A percentile compares a stretch with the other conserved stretches of the same genome.
These are phyloP conservation scores for Backusella parvicylindrica DNA, from an alignment of 192 early-diverging fungal genomes.

Conservation along the genomic window DNA sequence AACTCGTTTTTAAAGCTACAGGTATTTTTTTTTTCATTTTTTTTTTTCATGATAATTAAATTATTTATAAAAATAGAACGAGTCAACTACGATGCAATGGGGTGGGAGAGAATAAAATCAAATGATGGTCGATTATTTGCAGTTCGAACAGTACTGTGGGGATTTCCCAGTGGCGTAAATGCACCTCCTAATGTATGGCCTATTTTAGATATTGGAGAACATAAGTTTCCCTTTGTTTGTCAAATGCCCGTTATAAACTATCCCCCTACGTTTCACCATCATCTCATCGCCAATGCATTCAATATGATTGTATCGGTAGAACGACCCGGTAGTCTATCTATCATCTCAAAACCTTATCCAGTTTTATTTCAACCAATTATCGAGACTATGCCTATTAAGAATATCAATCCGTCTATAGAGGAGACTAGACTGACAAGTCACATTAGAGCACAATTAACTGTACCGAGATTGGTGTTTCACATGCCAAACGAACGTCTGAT, in stretches of 20 bases:
- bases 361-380: constrained; percentile 10
- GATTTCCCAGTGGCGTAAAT: not conserved
- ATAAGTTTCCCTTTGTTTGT: constrained; percentile 22
- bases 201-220: constrained; percentile 15
- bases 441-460: not conserved
- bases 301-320: constrained; percentile 14
- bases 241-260: constrained; percentile 35
- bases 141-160: constrained; percentile 17
- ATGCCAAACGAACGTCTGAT: not conserved
- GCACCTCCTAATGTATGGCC: constrained; percentile 8
- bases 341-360: not conserved
- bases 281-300: constrained; percentile 16
- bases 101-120: constrained; percentile 20
- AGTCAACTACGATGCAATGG: constrained; percentile 25
- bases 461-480: constrained; percentile 5
- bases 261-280: constrained; percentile 17
- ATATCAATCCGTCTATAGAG: not conserved
- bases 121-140: constrained; percentile 25
- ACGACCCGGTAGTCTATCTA: not conserved
- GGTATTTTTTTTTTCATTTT: too few relatives aligned
- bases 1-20: constrained; percentile 20
- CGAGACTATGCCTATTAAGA: constrained; percentile 12
- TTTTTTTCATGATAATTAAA: not conserved
- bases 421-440: constrained; percentile 5
- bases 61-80: constrained; percentile 16